These are phyloP conservation scores for Alternaria sp. DNA, from an alignment of 2,329 filamentous ascomycete genomes.

Conservation along the genomic window DNA sequence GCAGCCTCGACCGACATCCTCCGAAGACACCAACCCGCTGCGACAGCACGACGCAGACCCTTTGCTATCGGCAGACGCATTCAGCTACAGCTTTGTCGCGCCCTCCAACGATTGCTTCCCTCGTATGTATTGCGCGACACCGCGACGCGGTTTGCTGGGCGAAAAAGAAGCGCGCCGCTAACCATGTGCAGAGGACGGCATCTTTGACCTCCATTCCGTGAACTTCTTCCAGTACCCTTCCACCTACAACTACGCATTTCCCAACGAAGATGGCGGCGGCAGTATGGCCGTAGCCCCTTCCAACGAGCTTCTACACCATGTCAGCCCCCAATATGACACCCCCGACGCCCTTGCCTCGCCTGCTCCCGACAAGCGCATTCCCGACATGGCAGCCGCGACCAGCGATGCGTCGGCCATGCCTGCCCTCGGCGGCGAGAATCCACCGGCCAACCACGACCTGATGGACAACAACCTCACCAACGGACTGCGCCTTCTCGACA, in stretches of 20 bases:
- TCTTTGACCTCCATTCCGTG: conserved; percentile 2
- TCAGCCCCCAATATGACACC: conserved; percentile 32
- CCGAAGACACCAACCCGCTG: conserved; percentile 6
- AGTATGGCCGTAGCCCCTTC: conserved; percentile 40
- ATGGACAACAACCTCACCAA: conserved; percentile 9
- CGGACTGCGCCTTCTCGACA: conserved; percentile 24
- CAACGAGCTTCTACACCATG: conserved; percentile 28
- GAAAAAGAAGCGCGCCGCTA: conserved; percentile 21
- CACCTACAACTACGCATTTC: conserved; percentile 2
- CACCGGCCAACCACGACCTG: conserved; percentile 20
- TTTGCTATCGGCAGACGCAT: background rate
- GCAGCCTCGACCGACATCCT: conserved; percentile 3
- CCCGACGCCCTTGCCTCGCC: conserved; percentile 21
- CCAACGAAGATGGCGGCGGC: conserved; percentile 37
- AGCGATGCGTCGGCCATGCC: conserved; percentile 25
- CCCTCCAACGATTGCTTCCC: background rate
- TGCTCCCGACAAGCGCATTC: conserved; percentile 24
- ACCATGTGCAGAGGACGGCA: conserved; percentile 24
- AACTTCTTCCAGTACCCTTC: conserved; percentile 3
- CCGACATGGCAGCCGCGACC: conserved; percentile 40
- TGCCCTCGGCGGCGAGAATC: conserved; percentile 8
- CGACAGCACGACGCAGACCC: conserved; percentile 9
- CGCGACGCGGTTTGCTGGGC: background rate
- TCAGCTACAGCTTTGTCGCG: background rate
- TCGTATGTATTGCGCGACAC: conserved; percentile 17